phyloP scores from a whole-genome alignment of 2,329 filamentous ascomycete genomes.

The Graphiopsis chlorocephala region DNA sequence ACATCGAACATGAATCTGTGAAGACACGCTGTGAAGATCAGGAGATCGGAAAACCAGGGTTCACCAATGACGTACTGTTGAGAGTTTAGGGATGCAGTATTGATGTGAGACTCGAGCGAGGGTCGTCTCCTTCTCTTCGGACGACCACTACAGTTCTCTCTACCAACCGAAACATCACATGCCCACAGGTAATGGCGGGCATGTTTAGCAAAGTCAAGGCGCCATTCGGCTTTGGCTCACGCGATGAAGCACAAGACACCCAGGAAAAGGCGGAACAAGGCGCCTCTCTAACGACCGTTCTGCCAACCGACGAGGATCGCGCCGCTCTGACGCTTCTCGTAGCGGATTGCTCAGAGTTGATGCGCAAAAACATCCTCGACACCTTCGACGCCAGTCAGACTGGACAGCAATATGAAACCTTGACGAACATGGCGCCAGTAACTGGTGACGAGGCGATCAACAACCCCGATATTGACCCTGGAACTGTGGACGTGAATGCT shows the following conservation, averaged over 20 bases:
- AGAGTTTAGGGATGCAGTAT: background rate
- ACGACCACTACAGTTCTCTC: background rate
- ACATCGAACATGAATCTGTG: background rate
- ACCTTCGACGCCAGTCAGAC: slow-evolving; percentile 41
- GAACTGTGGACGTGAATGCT: slow-evolving; percentile 14
- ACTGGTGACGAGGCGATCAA: slow-evolving; percentile 14
- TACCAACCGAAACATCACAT: background rate
- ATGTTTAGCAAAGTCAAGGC: slow-evolving; percentile 28
- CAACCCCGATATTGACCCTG: slow-evolving; percentile 16
- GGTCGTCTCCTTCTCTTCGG: background rate
- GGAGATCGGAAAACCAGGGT: background rate
- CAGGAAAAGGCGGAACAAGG: slow-evolving; percentile 29
- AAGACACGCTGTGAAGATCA: background rate
- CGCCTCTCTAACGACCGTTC: slow-evolving; percentile 45
- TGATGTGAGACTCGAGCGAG: background rate
- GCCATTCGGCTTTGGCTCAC: slow-evolving; percentile 21
- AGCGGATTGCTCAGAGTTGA: slow-evolving; percentile 44
- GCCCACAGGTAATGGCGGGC: slow-evolving; percentile 21
- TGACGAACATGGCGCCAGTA: slow-evolving; percentile 9
- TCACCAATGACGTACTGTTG: background rate
- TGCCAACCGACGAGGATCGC: slow-evolving; percentile 42
- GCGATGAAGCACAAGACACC: slow-evolving; percentile 17
- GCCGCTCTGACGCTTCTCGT: slow-evolving; percentile 47
- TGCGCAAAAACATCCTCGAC: slow-evolving; percentile 44
- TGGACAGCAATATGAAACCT: slow-evolving; percentile 20